Percentiles rank a stretch among this genome's conserved stretches.
Conservation (phyloP, 129 eudicot species). For the Arctium lappa region DNA sequence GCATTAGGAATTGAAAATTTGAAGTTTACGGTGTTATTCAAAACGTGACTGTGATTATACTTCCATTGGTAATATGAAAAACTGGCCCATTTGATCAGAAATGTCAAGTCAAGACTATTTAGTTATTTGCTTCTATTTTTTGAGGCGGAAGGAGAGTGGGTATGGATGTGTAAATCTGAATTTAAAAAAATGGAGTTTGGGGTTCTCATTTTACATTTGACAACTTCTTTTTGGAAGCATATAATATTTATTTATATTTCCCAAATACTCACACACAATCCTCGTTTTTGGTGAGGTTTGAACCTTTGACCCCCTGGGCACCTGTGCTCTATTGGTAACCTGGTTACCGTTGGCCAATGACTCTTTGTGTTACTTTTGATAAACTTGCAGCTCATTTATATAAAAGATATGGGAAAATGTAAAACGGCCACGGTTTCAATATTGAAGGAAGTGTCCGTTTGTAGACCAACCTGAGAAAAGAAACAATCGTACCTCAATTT, state of each 20-base stretch:
- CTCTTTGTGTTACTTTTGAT: not conserved
- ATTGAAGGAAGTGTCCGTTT: not conserved
- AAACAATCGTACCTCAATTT: not conserved
- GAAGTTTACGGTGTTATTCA: not conserved
- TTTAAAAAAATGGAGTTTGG: not conserved
- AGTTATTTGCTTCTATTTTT: constrained; percentile 1
- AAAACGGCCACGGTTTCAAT: not conserved
- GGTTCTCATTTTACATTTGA: not conserved
- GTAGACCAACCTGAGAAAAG: constrained; percentile 1
- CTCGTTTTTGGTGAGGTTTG: not conserved
- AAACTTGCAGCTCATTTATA: not conserved
- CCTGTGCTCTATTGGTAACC: not conserved
- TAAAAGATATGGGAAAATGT: constrained; percentile 2
- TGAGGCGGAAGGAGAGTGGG: not conserved
- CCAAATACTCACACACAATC: not conserved
- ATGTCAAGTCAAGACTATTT: not conserved
- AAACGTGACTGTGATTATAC: not conserved
- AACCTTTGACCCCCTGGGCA: not conserved
- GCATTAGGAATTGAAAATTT: not conserved
- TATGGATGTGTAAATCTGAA: not conserved
- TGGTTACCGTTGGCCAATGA: not conserved
- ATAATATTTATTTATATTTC: no score
- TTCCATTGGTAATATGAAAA: not conserved
- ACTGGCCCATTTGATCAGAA: not conserved
- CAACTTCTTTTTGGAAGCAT: not conserved